phyloP scores from a whole-genome alignment of 2,329 filamentous ascomycete species.

The Colletotrichum sp. region DNA sequence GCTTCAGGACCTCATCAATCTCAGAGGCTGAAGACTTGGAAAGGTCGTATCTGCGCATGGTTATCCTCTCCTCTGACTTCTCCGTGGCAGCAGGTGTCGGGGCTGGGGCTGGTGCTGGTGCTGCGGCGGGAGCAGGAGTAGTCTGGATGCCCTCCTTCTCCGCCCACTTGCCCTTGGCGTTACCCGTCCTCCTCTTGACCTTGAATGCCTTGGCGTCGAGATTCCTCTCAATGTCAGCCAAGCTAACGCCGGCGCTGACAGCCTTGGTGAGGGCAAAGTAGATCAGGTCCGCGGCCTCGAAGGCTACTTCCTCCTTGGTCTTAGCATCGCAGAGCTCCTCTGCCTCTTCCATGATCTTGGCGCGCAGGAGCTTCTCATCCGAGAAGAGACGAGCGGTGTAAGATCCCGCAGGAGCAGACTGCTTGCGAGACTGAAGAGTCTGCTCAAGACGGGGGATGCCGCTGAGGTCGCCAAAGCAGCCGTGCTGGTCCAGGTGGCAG shows the following conservation, averaged over 20 bases:
- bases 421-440: conserved; percentile 82
- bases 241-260: conserved; percentile 79
- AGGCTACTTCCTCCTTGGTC: conserved; percentile 83
- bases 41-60: conserved; percentile 82
- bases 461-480: conserved; percentile 86
- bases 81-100: conserved; percentile 36
- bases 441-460: conserved; percentile 87
- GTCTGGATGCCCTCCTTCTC: conserved; percentile 76
- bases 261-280: conserved; percentile 97
- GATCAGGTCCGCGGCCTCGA: conserved; percentile 92
- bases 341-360: conserved; percentile 99
- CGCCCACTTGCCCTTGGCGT: conserved; percentile 93
- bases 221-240: conserved; percentile 90
- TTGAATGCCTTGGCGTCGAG: conserved; percentile 95
- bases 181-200: conserved; percentile 89
- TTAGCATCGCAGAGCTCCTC: conserved; percentile 91
- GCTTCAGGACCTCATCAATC: conserved; percentile 77
- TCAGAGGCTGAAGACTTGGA: conserved; percentile 66
- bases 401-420: conserved; percentile 83
- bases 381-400: conserved; percentile 95
- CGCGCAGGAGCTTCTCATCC: conserved; percentile 85
- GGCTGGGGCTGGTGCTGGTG: conserved; percentile 35
- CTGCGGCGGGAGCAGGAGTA: conserved; percentile 28
- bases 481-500: conserved; percentile 91
- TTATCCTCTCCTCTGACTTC: conserved; percentile 62